Base-by-base conservation (phyloP, 2,329 filamentous ascomycete genomes). In the Xylaria sp. region DNA sequence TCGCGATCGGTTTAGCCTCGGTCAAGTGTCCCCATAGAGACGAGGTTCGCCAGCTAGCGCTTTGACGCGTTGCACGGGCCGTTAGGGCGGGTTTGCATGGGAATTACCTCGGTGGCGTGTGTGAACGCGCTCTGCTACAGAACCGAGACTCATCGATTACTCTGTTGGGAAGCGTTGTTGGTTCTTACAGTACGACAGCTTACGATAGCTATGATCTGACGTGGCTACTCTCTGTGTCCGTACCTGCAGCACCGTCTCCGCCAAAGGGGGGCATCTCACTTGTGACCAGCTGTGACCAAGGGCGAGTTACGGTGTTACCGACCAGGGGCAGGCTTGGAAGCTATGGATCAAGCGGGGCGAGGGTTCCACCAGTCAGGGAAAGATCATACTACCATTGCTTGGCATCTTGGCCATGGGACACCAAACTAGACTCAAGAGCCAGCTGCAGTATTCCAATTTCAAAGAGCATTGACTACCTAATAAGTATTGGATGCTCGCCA, bases 211-310 rank as follows among this genome's bases (percentile, higher is more conserved):
- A 25, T 29, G 41, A 23, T 10, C 41, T 44, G 41, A 44, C 27
- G 41, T 15, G 41, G 23, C 41, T 21, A 13, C 21, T 25, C n/a
- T 43, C 40, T 27, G 21, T 10, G 29, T 47, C 15, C 31, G 33
- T 29, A 9, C 41, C 19, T 33, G 41, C 21, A 27, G 29, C 15
- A 19, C 23, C 52, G 15, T 47, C 41, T 58, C 54, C 25, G n/a
- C 15, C 4, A n/a, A 21, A 46, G 25, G 37, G 37, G 13, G 47
- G 29, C 8, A 37, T 44, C 37, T 7, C 7, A n/a, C n/a, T 37
- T 51, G 46, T 58, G 23, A 46, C 31, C 37, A 48, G 15, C 9
- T 47, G 40, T 53, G 23, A 53, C 55, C 38, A 23, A 46, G 38
- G 21, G 35, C n/a, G 47, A 29, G 13, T 13, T 29, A 51, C 9